Evolutionary conservation across 768 basidiomycete genomes (phyloP), one percentile per base, ranked within the genome.

Genomic region (Lenzites betulinus): DNA sequence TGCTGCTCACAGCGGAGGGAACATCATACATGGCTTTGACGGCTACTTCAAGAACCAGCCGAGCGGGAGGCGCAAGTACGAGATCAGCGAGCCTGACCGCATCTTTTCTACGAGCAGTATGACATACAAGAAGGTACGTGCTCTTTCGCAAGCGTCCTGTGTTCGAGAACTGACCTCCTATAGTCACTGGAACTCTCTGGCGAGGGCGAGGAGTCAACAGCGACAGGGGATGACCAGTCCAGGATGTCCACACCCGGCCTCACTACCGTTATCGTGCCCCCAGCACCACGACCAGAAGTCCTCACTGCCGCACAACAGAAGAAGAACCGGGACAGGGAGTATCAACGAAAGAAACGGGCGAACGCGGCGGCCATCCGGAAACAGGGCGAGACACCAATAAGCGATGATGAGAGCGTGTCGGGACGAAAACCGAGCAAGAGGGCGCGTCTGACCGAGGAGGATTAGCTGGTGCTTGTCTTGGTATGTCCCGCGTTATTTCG

Each of bases 11-110:
- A 87, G 84, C 66, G 90, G 92, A 18, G 92, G 92, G 30, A 93
- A 94, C 66, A 93, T 94, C 54, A 88, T 94, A 38, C 88, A 88
- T 66, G 92, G 92, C 4, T 93, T 93, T 64, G 92, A 93, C 55
- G 86, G 87, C 42, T 94, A 93, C 70, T 82, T 93, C 59, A 94
- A 93, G 74, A 87, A 87, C 66, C 88, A 87, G 59, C 82, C 81
- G 0, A 78, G 81, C 9, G 84, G 81, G 7, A 78, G 90, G 66
- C 81, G 88, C 69, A 87, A 86, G 69, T 84, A 87, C 64, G 91
- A 93, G 64, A 82, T 92, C 58, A 83, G 81, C 62, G 92, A 93
- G 58, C 76, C 81, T 13, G 92, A 94, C 69, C 81, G 92, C 48
- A 77, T 93, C 62, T 94, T 94, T 74, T 92, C 92, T 2, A 88